Evolutionary conservation across 257 asterid species (phyloP), one percentile per base, ranked within the genome.

Genomic region (Catharanthus roseus): DNA sequence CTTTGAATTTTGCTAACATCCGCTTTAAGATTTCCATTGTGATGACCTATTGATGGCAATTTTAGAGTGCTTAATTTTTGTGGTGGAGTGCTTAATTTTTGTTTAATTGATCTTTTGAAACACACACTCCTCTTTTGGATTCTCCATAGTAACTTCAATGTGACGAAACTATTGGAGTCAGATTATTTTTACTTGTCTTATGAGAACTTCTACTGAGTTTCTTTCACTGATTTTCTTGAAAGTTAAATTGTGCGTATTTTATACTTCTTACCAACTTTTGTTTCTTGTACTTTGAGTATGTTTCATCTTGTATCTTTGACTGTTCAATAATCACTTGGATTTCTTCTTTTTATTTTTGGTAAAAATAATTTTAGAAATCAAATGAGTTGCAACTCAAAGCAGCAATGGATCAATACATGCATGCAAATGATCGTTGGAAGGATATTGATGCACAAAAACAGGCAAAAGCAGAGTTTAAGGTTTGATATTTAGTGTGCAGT

Each of bases 381-480:
- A 87, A 88, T 71, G 93, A 84, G 65, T 76, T 55, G 54, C 80
- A 79, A 76, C 82, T 87, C 74, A 75, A 85, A 74, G 88, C 83
- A 55, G 78, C 83, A 44, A 73, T 76, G 77, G 84, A 81, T 75
- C 84, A 75, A 65, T 89, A 82, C 79, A 81, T 80, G 82, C 75
- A 64, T 72, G 91, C 96, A 72, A 83, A 79, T 82, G 85, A 86
- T 69, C 85, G 86, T 38, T 82, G 87, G 81, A 88, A 85, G 72
- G 86, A 80, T 53, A 80, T 81, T 73, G 91, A 85, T 55, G 95
- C 90, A 61, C 87, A 87, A 77, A 85, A 73, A 79, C 71, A 82
- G 79, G 92, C 96, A 77, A 89, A 91, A 82, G 83, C 71, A 61
- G 88, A 85, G 53, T 75, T 77, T 61, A 88, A 85, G 97, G 99